Evolutionary conservation across 345 rosid species (phyloP), one percentile per base, ranked within the genome.

Genomic region (Raphanus raphanistrum): DNA sequence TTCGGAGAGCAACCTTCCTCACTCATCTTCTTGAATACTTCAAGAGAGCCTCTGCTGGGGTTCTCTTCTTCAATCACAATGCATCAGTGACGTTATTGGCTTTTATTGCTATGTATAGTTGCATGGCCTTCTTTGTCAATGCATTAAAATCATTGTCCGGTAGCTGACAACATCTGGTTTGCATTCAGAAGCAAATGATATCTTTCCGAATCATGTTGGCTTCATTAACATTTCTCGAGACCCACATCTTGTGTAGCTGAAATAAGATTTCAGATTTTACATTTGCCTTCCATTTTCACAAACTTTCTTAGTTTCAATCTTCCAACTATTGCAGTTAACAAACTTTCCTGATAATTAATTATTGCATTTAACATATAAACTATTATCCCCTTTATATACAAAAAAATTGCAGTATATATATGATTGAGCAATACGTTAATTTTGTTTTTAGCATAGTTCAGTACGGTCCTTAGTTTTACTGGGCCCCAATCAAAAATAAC

Each of bases 161-260:
- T 84, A 86, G 15, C 92, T 93, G 32, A 87, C 82, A 52, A 80
- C 63, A 79, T 88, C 90, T 0, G 89, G 97, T 74, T 78, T 82
- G 74, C 79, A 84, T 59, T 82, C 75, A 16, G 90, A 90, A 58
- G 79, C 82, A 43, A 28, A 90, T n/a, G 71, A 91, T 90, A 63
- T 87, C 91, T 79, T 85, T 90, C 93, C 97, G 91, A 82, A 90
- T 66, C 84, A 97, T 87, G 81, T 90, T 91, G 7, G 98, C 98
- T 76, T 91, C 98, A 0, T 76, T 76, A 41, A 86, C 95, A 77
- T 88, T 88, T 3, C 88, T 92, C 82, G 88, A 27, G 4, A 88
- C 90, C 70, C 98, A 91, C 31, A 54, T 25, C 6, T 79, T 13
- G 9, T 35, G 32, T 43, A 71, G 57, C 65, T 71, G 71, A 36